These are phyloP conservation scores for Mucor velutinosus DNA, from an alignment of 371 early-diverging fungal genomes.

Conservation along the genomic window DNA sequence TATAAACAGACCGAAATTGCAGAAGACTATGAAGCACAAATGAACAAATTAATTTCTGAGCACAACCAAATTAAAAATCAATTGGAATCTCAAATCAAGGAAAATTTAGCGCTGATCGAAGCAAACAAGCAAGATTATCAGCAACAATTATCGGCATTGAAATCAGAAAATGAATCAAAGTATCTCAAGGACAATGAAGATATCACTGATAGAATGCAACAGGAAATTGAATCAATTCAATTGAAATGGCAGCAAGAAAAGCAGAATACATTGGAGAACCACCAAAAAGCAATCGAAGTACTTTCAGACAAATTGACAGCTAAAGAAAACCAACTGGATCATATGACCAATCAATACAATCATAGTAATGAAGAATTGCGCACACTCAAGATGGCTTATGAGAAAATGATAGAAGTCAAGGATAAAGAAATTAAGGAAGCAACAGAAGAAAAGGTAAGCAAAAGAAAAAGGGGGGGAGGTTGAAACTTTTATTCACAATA, in stretches of 20 bases:
- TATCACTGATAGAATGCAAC: constrained; percentile 29
- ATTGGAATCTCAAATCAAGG: constrained; percentile 16
- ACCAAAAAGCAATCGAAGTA: constrained; percentile 11
- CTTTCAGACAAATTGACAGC: constrained; percentile 10
- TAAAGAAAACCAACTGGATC: constrained; percentile 12
- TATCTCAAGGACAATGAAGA: constrained; percentile 38
- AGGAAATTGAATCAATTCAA: constrained; percentile 37
- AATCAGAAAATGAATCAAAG: constrained; percentile 14
- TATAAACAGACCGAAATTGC: constrained; percentile 21
- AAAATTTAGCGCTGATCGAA: constrained; percentile 2
- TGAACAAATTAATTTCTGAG: constrained; percentile 16
- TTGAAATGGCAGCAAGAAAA: constrained; percentile 23
- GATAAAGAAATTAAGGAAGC: constrained; percentile 44
- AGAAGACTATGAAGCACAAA: constrained; percentile 24
- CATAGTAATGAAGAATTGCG: constrained; percentile 16
- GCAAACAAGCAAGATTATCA: constrained; percentile 4
- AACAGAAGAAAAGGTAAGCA: constrained; percentile 31
- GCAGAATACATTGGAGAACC: constrained; percentile 9
- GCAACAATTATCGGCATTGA: not conserved
- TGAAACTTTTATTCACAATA: not conserved
- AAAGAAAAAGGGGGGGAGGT: not conserved
- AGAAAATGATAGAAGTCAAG: constrained; percentile 42
- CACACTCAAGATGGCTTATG: constrained; percentile 34
- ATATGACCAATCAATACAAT: constrained; percentile 10
- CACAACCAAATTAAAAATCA: constrained; percentile 17